Conservation (phyloP, 179 eudicot species). For the Dionaea muscipula region DNA sequence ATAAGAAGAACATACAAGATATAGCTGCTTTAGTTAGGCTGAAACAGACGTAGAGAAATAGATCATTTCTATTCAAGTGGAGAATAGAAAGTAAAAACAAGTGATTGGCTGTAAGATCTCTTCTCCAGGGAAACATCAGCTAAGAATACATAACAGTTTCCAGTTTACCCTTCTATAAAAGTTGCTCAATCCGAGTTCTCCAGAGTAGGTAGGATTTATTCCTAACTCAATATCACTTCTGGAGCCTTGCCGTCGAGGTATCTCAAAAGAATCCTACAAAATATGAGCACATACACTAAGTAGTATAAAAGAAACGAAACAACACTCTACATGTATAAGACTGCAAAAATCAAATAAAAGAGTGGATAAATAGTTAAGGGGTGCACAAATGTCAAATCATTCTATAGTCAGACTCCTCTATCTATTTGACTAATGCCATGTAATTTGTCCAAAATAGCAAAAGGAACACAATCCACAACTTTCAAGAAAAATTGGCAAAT, state of each 20-base stretch:
- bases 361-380: too few relatives aligned
- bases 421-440: too few relatives aligned
- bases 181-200: conserved; percentile 61
- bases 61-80: neutral
- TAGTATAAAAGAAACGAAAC: too few relatives aligned
- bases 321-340: too few relatives aligned
- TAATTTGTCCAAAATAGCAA: too few relatives aligned
- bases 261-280: conserved; percentile 51
- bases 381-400: too few relatives aligned
- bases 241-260: conserved; percentile 38
- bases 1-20: conserved; percentile 11
- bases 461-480: too few relatives aligned
- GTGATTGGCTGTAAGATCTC: neutral
- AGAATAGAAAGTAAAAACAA: neutral
- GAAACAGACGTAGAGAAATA: neutral
- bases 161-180: conserved; percentile 61
- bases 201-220: conserved; percentile 39
- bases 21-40: conserved; percentile 1
- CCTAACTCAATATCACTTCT: conserved; percentile 71
- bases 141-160: neutral
- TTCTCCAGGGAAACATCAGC: neutral
- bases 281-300: neutral
- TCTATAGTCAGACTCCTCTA: too few relatives aligned
- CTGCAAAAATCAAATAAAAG: too few relatives aligned
- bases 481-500: too few relatives aligned